phyloP scores from a whole-genome alignment of 2,329 filamentous ascomycete genomes.

The Sporothrix mexicana region DNA sequence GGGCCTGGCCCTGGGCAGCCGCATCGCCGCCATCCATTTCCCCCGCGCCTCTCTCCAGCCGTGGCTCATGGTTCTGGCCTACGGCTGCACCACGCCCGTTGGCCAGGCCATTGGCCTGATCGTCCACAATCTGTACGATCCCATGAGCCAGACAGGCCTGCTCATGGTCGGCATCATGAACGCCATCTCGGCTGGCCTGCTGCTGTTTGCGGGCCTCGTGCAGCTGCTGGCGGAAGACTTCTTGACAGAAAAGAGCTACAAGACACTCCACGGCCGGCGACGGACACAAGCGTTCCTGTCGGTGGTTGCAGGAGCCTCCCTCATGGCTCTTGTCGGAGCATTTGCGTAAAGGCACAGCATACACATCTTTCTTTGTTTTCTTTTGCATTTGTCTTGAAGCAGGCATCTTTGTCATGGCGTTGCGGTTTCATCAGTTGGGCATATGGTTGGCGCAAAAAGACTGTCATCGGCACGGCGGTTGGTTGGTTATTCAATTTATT shows the following conservation, averaged over 20 bases:
- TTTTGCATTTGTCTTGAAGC: not conserved
- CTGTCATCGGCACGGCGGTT: not conserved
- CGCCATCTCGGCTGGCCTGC: slow-evolving; percentile 77
- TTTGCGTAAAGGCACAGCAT: slow-evolving; percentile 60
- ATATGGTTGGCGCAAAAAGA: not conserved
- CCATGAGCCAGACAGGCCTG: slow-evolving; percentile 74
- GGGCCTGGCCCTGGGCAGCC: slow-evolving; percentile 81
- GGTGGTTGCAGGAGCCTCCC: slow-evolving; percentile 66
- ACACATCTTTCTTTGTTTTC: not conserved
- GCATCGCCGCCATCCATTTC: slow-evolving; percentile 84
- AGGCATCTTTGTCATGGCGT: not conserved
- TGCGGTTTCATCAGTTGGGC: not conserved
- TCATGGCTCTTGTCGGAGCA: slow-evolving; percentile 75
- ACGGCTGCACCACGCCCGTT: slow-evolving; percentile 77
- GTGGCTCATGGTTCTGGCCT: slow-evolving; percentile 81
- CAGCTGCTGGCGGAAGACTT: slow-evolving; percentile 88
- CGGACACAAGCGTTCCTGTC: slow-evolving; percentile 67
- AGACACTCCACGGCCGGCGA: slow-evolving; percentile 64
- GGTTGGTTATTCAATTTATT: not conserved
- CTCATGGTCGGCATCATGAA: slow-evolving; percentile 89
- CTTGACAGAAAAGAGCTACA: slow-evolving; percentile 75
- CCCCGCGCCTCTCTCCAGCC: slow-evolving; percentile 74
- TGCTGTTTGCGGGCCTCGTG: slow-evolving; percentile 82
- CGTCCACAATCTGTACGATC: slow-evolving; percentile 80
- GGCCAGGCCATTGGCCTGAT: slow-evolving; percentile 83